These are phyloP conservation scores for Globisporangium ultimum DNA, from an alignment of 352 stramenopile species.

Conservation along the genomic window DNA sequence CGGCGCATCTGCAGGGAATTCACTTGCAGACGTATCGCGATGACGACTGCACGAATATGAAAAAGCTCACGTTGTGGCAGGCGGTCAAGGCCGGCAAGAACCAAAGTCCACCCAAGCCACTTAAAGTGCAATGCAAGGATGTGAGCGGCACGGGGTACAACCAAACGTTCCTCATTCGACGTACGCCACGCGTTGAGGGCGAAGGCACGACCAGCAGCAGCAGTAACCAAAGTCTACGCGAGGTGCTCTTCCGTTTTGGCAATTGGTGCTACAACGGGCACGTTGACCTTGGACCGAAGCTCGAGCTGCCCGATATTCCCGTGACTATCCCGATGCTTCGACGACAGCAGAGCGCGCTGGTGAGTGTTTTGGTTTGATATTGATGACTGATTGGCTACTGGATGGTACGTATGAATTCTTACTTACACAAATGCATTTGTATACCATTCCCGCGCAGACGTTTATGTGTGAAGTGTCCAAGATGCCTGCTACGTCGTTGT, in stretches of 20 bases:
- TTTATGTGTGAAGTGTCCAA: conserved; percentile 92
- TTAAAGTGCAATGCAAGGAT: conserved; percentile 83
- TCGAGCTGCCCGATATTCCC: conserved; percentile 89
- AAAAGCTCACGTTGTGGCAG: conserved; percentile 94
- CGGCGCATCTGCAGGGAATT: conserved; percentile 83
- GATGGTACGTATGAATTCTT: too few species aligned
- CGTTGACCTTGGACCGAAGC: conserved; percentile 88
- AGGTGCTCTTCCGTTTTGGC: conserved; percentile 94
- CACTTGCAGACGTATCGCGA: conserved; percentile 82
- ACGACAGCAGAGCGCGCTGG: conserved; percentile 89
- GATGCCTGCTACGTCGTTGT: conserved; percentile 87
- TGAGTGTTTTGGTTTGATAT: conserved; percentile 20
- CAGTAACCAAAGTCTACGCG: conserved; percentile 55
- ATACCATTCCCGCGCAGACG: conserved; percentile 28
- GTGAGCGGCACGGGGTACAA: conserved; percentile 80
- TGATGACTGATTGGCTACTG: too few species aligned
- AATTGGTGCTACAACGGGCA: conserved; percentile 95
- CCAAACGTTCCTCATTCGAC: conserved; percentile 83
- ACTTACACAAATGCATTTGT: neutral
- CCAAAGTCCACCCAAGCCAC: conserved; percentile 66
- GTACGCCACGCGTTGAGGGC: conserved; percentile 39
- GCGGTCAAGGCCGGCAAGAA: conserved; percentile 45
- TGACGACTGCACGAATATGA: conserved; percentile 81
- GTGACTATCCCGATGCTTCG: conserved; percentile 93
- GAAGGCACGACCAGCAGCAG: neutral